Conservation (phyloP, 805 yeast genomes). For the Pichia thaimueangensis region DNA sequence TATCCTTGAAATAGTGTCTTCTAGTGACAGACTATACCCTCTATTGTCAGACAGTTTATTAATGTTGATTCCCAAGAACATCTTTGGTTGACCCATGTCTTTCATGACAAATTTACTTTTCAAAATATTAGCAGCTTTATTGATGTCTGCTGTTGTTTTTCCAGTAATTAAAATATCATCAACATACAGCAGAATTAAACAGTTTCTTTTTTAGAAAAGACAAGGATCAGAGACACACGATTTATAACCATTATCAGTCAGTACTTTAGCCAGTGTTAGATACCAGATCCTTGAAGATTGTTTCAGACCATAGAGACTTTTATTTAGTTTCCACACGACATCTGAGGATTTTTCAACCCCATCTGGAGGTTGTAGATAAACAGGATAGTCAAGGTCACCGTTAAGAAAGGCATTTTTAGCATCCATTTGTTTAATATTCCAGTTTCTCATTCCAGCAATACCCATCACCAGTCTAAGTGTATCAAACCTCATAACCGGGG, state of each 20-base stretch:
- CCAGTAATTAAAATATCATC: slow-evolving; percentile 1
- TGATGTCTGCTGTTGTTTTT: not conserved
- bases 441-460: not conserved
- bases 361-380: slow-evolving; percentile 8
- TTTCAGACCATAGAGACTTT: slow-evolving; percentile 5
- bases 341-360: not conserved
- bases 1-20: no score
- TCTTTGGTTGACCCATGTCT: slow-evolving; percentile 1
- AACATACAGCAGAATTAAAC: not conserved
- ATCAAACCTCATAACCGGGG: slow-evolving; percentile 9
- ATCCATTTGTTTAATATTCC: slow-evolving; percentile 8
- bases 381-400: slow-evolving; percentile 8
- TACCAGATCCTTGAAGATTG: slow-evolving; percentile 3
- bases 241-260: not conserved
- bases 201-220: not conserved
- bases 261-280: not conserved
- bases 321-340: slow-evolving; percentile 4
- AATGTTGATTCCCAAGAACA: slow-evolving; percentile 1
- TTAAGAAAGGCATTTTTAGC: slow-evolving; percentile 11
- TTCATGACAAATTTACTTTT: slow-evolving; percentile 5
- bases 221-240: slow-evolving; percentile 3
- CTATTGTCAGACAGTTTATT: no score
- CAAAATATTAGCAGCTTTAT: not conserved
- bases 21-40: no score
- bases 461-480: slow-evolving; percentile 1